Evolutionary conservation across 1,284 basidiomycete genomes (phyloP), one percentile per base, ranked within the genome.

Genomic region (Pseudozyma hubeiensis): DNA sequence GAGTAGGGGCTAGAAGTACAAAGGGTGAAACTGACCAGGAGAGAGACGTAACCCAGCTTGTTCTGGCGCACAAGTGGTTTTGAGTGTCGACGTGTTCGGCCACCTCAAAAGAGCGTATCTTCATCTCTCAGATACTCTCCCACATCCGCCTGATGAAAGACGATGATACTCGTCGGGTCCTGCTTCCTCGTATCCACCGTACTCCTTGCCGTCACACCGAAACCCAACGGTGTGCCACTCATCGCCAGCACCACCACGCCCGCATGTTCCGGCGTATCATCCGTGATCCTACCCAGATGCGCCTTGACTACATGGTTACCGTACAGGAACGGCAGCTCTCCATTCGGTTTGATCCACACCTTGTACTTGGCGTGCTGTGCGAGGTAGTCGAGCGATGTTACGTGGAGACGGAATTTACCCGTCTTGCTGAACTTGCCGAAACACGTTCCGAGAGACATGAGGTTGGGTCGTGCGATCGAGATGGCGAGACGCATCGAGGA

Each of bases 301-400:
- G 97, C 97, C 86, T 99, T 99, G 75, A 98, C 90, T 67, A 99
- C 92, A 87, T 99, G 95, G 84, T 99, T 99, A 60, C 97, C 97
- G 82, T 99, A 99, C 52, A 99, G 87, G 88, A 97, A 99, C 3
- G 97, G 97, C 90, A 99, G 94, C 86, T 99, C 97, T 81, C 97
- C 97, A 74, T 99, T 97, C 14, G 95, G 92, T 86, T 99, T 99
- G 85, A 99, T 96, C 97, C 97, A 99, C 39, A 98, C 90, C 89
- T 99, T 99, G 88, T 95, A 94, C 86, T 97, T 98, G 29, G 97
- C 96, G 84, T 97, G 97, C 84, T 97, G 93, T 3, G 94, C 93
- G 56, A 99, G 86, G 83, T 93, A 92, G 84, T 99, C 97, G 63
- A 99, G 87, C 16, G 92, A 89, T 1, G 95, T 97, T 76, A 99